Conservation (phyloP, 352 stramenopile species). For the Phytophthora podocarpi region DNA sequence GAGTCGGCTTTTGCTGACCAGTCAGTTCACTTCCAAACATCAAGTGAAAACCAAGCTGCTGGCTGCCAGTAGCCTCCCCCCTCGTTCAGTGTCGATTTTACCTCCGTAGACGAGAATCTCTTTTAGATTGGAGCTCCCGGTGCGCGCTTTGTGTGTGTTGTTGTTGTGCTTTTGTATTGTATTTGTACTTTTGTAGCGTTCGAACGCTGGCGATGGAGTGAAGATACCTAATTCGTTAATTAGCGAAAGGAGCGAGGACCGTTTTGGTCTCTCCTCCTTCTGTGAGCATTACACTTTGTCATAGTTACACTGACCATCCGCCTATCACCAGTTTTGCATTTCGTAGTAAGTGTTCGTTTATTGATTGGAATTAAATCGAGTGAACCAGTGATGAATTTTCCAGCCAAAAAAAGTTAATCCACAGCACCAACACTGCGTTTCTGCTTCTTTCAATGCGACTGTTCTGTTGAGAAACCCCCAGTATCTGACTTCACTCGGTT, state of each 20-base stretch:
- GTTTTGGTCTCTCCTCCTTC: slow-evolving; percentile 57
- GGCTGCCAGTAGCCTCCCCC: too few species aligned
- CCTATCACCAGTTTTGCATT: slow-evolving; percentile 17
- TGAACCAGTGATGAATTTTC: slow-evolving; percentile 15
- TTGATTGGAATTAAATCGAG: not conserved
- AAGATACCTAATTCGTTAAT: slow-evolving; percentile 50
- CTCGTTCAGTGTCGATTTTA: slow-evolving; percentile 20
- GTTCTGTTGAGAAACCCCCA: slow-evolving; percentile 27
- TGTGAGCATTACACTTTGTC: slow-evolving; percentile 68
- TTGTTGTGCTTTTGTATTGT: not conserved
- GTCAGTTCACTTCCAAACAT: too few species aligned
- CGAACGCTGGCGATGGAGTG: slow-evolving; percentile 44
- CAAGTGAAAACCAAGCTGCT: too few species aligned
- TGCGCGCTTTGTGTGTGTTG: too few species aligned
- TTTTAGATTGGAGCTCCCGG: too few species aligned
- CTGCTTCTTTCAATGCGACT: not conserved
- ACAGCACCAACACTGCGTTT: slow-evolving; percentile 25
- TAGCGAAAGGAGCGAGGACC: slow-evolving; percentile 51
- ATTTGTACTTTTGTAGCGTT: not conserved
- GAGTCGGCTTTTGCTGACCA: slow-evolving; percentile 13
- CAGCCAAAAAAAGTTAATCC: not conserved
- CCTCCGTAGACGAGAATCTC: not conserved
- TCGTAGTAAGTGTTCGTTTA: not conserved
- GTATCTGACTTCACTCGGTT: slow-evolving; percentile 10
- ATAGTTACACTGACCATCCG: slow-evolving; percentile 80